Evolutionary conservation across 176 grass and related monocot genomes (phyloP), one percentile per base, ranked within the genome.

Genomic region (Carex littledalei): DNA sequence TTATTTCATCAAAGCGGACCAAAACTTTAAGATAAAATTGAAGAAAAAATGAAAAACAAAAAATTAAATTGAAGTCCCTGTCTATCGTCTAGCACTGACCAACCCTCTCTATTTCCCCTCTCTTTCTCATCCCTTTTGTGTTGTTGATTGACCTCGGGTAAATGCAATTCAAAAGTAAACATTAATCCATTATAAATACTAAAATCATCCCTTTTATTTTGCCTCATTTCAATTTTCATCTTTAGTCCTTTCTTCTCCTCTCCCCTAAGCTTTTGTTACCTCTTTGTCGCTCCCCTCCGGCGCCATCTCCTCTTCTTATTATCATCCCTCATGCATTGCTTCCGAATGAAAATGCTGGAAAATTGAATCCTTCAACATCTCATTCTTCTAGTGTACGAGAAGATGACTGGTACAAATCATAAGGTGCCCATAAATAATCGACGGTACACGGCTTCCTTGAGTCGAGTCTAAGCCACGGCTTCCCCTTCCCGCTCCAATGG

Each of bases 401-500:
- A 5, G 87, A 82, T 13, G 91, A 71, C 56, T 87, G 90, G 89
- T 93, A 95, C 83, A 95, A 84, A 82, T 95, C 93, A 67, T 95
- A 95, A 0, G 93, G 93, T 75, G 85, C 93, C 93, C 93, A 95
- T 81, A 95, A 81, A 88, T 89, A 88, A 71, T 95, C 93, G 64
- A 95, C 93, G 85, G 84, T 22, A 84, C 93, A 95, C 0, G 93
- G 93, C 61, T 91, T 95, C 47, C 87, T 50, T 0, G 91, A 72
- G 74, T 95, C 93, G 83, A 95, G 88, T 3, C 93, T 56, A 10
- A 95, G 87, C 93, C 93, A 95, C 0, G 90, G 93, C 57, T 94
- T 94, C 0, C 93, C 93, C 64, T 94, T 94, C 8, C 93, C 93
- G 43, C 93, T 94, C 93, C 93, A 94, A 50, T 94, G 93, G 17